Percentiles rank a stretch among this genome's conserved stretches.
Conservation (phyloP, 192 early-diverging fungal species). For the Rhizoclosmatium globosum region DNA sequence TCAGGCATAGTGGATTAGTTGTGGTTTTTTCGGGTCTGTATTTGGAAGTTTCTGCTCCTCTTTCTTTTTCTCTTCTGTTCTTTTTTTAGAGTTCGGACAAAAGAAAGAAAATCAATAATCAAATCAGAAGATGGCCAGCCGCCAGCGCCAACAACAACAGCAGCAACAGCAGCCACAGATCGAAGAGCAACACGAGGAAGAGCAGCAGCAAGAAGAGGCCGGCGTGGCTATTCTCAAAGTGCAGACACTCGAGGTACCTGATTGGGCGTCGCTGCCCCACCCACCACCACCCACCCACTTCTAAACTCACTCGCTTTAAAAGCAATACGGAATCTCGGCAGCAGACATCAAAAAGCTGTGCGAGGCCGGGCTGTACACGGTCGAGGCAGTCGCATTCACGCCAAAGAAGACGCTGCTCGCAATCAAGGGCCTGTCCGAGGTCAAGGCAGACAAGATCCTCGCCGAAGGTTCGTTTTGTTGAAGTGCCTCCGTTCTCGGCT, state of each 20-base stretch:
- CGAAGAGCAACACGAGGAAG: slow-evolving; percentile 43
- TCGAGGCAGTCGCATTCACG: slow-evolving; percentile 94
- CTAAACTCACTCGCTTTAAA: not conserved
- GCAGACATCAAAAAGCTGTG: slow-evolving; percentile 68
- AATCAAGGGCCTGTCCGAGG: slow-evolving; percentile 94
- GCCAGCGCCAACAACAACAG: slow-evolving; percentile 28
- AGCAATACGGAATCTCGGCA: slow-evolving; percentile 54
- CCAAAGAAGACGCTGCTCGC: slow-evolving; percentile 84
- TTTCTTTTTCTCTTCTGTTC: not conserved
- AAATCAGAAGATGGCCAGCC: not conserved
- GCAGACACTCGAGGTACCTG: slow-evolving; percentile 55
- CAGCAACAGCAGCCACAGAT: not conserved
- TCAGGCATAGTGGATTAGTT: no score
- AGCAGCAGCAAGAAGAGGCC: slow-evolving; percentile 59
- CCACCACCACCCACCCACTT: not conserved
- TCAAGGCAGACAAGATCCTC: slow-evolving; percentile 94
- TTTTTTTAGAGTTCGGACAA: no score
- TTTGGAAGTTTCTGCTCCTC: not conserved
- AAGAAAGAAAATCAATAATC: no score
- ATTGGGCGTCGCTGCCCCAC: not conserved
- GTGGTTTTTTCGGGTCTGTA: no score
- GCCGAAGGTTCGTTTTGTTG: slow-evolving; percentile 69
- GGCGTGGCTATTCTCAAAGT: slow-evolving; percentile 36
- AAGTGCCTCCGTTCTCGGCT: not conserved
- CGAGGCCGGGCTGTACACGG: slow-evolving; percentile 87